Percentiles rank a stretch among this genome's conserved stretches.
Conservation (phyloP, 495 filamentous ascomycete species). For the Astrocystis sublimbata region DNA sequence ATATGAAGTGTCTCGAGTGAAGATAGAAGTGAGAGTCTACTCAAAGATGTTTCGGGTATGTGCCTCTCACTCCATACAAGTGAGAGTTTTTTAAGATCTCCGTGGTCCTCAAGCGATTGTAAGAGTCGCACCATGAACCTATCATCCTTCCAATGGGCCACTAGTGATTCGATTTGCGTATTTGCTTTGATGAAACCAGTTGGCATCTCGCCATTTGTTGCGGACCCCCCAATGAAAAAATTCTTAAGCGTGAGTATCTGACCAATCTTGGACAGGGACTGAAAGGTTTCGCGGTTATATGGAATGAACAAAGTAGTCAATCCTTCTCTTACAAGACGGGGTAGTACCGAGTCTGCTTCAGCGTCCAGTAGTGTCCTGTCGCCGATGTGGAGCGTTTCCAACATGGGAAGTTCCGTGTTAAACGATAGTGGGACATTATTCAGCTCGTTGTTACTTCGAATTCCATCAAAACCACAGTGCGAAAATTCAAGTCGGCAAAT, state of each 20-base stretch:
- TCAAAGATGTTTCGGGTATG: background rate
- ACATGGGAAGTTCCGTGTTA: background rate
- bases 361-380: background rate
- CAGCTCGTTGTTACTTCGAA: background rate
- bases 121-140: background rate
- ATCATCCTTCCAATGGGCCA: background rate
- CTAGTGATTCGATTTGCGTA: conserved; percentile 6
- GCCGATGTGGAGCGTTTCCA: conserved; percentile 1
- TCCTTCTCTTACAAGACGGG: conserved; percentile 8
- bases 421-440: background rate
- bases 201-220: background rate
- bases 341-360: background rate
- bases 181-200: conserved; percentile 3
- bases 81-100: background rate
- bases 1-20: background rate
- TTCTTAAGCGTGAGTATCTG: background rate
- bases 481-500: conserved; percentile 1
- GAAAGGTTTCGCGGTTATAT: background rate
- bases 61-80: background rate
- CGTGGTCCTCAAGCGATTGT: background rate
- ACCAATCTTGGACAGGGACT: background rate
- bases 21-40: background rate
- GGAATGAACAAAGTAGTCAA: background rate
- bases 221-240: background rate
- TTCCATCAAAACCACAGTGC: background rate